Percentiles rank a stretch among this genome's conserved stretches.
These are phyloP conservation scores for Amphirosellinia nigrospora DNA, from an alignment of 495 filamentous ascomycete genomes.

Conservation along the genomic window DNA sequence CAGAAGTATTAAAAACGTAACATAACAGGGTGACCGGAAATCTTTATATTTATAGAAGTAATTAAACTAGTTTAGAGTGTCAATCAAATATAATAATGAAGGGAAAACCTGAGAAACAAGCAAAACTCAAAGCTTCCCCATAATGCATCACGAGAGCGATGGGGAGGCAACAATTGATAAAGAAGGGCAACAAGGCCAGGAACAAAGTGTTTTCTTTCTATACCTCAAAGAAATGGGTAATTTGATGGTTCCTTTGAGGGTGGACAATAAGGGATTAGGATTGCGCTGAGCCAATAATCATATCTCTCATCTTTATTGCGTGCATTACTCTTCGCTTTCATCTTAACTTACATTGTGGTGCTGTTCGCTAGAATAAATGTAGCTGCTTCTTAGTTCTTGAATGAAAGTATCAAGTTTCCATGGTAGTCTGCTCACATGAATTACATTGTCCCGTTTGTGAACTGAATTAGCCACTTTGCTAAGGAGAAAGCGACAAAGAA, in stretches of 20 bases:
- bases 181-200: not conserved
- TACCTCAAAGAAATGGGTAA: not conserved
- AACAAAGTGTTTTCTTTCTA: conserved; percentile 15
- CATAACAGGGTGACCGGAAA: too few species aligned
- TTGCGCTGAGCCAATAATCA: not conserved
- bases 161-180: not conserved
- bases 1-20: too few species aligned
- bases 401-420: too few species aligned
- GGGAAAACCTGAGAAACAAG: not conserved
- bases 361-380: not conserved
- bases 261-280: not conserved
- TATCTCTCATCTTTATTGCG: not conserved
- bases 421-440: not conserved
- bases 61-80: not conserved
- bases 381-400: too few species aligned
- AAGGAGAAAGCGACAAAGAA: not conserved
- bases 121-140: not conserved
- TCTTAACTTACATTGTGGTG: not conserved
- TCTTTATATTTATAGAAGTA: too few species aligned
- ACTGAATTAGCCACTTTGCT: not conserved
- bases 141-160: not conserved
- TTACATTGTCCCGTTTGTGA: conserved; percentile 9
- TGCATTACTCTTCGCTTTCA: not conserved
- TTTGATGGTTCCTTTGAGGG: not conserved
- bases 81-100: not conserved